Base-by-base conservation (phyloP, 169 alveolate species). In the Ichthyophthirius multifiliis region DNA sequence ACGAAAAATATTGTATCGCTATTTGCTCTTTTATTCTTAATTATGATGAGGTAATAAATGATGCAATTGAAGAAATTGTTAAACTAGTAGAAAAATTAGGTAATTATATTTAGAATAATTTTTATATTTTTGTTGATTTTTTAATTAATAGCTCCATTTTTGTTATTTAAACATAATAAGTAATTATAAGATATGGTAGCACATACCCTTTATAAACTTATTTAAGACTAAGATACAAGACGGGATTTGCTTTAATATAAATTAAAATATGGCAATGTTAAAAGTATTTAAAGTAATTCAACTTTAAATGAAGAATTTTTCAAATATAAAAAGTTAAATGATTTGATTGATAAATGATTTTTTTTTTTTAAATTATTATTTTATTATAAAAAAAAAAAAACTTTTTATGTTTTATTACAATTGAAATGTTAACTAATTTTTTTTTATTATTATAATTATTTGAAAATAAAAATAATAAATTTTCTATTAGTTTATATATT, bases 41-140 rank as follows among this genome's bases (percentile, higher is more conserved):
- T 23, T 48, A 67, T 20, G 44, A 67, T 7, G 82, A 81, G 10
- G 82, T 71, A 18, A 73, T 46, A 1, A 12, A 67, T 5, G 55
- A 32, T 67, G 67, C 65, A 4, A 34, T 34, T 27, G 48, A 81
- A 55, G 79, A 81, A 46, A 81, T 71, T 0, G 86, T 81, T 16
- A 81, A 81, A 71, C 37, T 81, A 48, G 82, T 55, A 30, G 86
- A 81, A 81, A 48, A 43, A 39, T 27, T 81, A 18, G 74, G 71
- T 46, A 48, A 67, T 3, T 37, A 43, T 44, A 34, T 76, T 6
- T 20, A 65, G 46, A 37, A 47, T 43, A 35, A 37, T 2, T 1
- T 23, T 4, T 4, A 34, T 5, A 1, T 55, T 10, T 55, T 55
- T 27, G 31, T 10, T 55, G 13, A 20, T 20, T 55, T 1, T 55